Evolutionary conservation across 2,329 filamentous ascomycete species (phyloP).

Genomic region (Uncinocarpus reesii): DNA sequence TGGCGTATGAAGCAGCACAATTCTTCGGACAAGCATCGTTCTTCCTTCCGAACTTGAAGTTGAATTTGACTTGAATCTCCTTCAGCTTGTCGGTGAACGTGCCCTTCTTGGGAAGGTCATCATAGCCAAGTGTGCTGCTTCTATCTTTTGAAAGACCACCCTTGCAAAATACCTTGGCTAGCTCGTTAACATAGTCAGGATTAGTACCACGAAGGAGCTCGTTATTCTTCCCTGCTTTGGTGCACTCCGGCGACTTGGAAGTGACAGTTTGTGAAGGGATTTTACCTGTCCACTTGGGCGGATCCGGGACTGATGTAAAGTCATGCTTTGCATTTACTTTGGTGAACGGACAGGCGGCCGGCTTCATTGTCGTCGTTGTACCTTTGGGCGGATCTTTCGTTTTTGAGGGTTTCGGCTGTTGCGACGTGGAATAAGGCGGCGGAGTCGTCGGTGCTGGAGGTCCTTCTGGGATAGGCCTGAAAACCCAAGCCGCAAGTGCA

Average conservation of each 20-base stretch:
- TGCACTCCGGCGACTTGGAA: constrained; percentile 2
- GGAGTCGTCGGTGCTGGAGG: constrained; percentile 9
- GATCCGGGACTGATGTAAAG: constrained; percentile 1
- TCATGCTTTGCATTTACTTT: background rate
- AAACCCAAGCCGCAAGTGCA: constrained; percentile 11
- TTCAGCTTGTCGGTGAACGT: background rate
- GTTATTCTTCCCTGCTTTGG: background rate
- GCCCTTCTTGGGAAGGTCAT: constrained; percentile 2
- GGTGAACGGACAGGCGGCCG: constrained; percentile 6
- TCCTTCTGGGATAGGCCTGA: constrained; percentile 7
- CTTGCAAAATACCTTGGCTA: constrained; percentile 9
- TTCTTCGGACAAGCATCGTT: constrained; percentile 5
- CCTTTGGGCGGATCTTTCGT: background rate
- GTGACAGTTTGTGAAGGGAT: constrained; percentile 3
- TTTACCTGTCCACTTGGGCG: constrained; percentile 6
- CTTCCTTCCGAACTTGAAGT: constrained; percentile 5
- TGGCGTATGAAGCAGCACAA: constrained; percentile 5
- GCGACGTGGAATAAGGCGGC: constrained; percentile 2
- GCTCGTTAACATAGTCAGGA: constrained; percentile 2
- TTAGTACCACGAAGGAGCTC: constrained; percentile 7
- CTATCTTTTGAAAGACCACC: constrained; percentile 8
- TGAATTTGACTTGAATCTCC: background rate
- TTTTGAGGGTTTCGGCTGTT: background rate
- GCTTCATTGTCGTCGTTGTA: background rate
- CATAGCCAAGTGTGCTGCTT: background rate